A percentile compares a stretch with the other conserved stretches of the same genome.
phyloP scores from a whole-genome alignment of 2,329 filamentous ascomycete species.

The Neophaeococcomyces mojaviensis region DNA sequence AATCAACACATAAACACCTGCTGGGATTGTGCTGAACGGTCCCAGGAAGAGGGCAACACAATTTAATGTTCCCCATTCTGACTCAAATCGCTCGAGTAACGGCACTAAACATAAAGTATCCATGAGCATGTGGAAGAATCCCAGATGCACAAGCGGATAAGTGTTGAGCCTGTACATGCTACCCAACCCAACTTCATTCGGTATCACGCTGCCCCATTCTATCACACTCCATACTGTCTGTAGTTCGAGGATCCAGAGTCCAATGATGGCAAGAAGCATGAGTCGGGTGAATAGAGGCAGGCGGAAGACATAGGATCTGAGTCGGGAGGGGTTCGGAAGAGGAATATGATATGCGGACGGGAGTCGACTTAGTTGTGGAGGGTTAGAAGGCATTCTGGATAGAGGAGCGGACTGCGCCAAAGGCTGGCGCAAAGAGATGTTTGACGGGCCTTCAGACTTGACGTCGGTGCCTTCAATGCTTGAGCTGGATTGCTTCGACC shows the following conservation, averaged over 20 bases:
- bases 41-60: constrained; percentile 84
- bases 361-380: too few species aligned
- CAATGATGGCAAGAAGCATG: constrained; percentile 58
- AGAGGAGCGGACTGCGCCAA: too few species aligned
- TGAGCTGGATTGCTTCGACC: too few species aligned
- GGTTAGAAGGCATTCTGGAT: too few species aligned
- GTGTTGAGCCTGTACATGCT: constrained; percentile 90
- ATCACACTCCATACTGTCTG: constrained; percentile 64
- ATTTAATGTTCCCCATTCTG: constrained; percentile 82
- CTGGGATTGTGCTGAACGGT: constrained; percentile 74
- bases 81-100: constrained; percentile 88
- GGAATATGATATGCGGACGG: constrained; percentile 30
- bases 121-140: constrained; percentile 70
- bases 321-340: constrained; percentile 61
- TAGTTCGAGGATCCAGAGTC: constrained; percentile 62
- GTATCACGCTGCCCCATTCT: constrained; percentile 72
- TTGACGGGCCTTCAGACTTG: too few species aligned
- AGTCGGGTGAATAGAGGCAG: constrained; percentile 81
- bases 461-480: too few species aligned
- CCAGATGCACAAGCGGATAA: constrained; percentile 77
- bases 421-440: too few species aligned
- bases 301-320: constrained; percentile 73
- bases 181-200: constrained; percentile 70
- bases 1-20: constrained; percentile 68
- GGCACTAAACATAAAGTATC: constrained; percentile 76